phyloP scores from a whole-genome alignment of 148 eudicot genomes.

The Amaranthus cruentus region DNA sequence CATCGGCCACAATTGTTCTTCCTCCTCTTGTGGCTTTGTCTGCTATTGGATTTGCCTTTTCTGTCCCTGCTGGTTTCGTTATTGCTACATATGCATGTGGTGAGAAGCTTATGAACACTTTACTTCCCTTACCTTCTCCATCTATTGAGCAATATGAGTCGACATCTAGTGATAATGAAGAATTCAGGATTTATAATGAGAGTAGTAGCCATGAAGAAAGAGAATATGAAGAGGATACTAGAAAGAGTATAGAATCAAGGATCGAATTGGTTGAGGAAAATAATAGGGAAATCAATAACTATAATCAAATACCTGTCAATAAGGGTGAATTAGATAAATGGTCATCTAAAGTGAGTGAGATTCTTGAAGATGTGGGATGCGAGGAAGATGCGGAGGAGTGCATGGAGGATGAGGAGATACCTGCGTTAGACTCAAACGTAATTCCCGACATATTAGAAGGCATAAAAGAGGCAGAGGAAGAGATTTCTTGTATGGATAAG shows the following conservation, averaged over 20 bases:
- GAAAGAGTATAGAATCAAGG: constrained; percentile 12
- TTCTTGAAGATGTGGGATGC: constrained; percentile 28
- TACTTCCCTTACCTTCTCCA: constrained; percentile 38
- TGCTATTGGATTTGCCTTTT: constrained; percentile 53
- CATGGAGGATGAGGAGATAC: constrained; percentile 24
- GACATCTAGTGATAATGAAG: constrained; percentile 15
- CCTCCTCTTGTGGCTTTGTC: constrained; percentile 65
- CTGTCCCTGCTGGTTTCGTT: constrained; percentile 56
- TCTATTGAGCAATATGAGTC: constrained; percentile 12
- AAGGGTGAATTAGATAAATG: constrained; percentile 4
- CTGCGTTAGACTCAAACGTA: constrained; percentile 5
- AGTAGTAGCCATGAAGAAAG: constrained; percentile 23
- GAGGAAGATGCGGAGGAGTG: constrained; percentile 36
- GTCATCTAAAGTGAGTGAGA: constrained; percentile 13
- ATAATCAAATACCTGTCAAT: background rate
- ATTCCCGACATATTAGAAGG: constrained; percentile 25
- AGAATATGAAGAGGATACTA: constrained; percentile 23
- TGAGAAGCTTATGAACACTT: constrained; percentile 59
- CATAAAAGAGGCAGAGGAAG: constrained; percentile 23
- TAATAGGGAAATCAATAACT: background rate
- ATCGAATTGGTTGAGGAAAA: constrained; percentile 23
- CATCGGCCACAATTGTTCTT: constrained; percentile 66
- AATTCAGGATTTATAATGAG: constrained; percentile 9
- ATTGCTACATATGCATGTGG: constrained; percentile 56
- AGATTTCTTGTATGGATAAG: constrained; percentile 15